Conservation (phyloP, 805 yeast species). For the Suhomyces vadensis region DNA sequence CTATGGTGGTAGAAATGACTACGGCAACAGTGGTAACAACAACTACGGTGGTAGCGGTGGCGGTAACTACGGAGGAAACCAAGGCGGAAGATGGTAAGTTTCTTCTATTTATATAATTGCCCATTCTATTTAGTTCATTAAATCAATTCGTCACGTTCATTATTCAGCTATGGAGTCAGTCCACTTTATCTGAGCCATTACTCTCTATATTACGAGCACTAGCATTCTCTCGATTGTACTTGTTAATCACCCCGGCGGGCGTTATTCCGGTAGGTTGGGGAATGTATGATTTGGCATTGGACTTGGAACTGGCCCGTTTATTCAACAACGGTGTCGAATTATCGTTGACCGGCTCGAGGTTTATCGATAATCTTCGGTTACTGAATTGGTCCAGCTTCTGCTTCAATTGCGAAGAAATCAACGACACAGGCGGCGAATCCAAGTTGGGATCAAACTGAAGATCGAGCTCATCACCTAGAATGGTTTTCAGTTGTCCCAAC, state of each 20-base stretch:
- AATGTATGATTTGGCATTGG: slow-evolving; percentile 12
- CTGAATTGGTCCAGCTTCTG: slow-evolving; percentile 11
- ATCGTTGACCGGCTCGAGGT: slow-evolving; percentile 8
- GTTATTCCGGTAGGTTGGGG: background rate
- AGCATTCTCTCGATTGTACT: slow-evolving; percentile 10
- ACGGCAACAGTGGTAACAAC: slow-evolving; percentile 10
- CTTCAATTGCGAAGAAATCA: background rate
- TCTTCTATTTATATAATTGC: background rate
- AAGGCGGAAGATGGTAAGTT: slow-evolving; percentile 15
- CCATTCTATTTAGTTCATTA: background rate
- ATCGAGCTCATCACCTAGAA: slow-evolving; percentile 30
- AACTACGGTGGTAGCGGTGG: slow-evolving; percentile 4
- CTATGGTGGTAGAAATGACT: slow-evolving; percentile 7
- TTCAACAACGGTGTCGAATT: slow-evolving; percentile 33
- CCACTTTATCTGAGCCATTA: slow-evolving; percentile 28
- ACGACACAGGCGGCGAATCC: slow-evolving; percentile 32
- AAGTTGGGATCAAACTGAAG: slow-evolving; percentile 29
- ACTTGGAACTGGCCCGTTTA: slow-evolving; percentile 32
- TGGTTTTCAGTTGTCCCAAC: slow-evolving; percentile 21
- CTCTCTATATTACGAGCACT: slow-evolving; percentile 21
- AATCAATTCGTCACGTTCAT: background rate
- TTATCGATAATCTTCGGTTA: slow-evolving; percentile 16
- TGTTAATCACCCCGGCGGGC: slow-evolving; percentile 15
- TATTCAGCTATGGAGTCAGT: slow-evolving; percentile 11
- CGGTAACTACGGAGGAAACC: slow-evolving; percentile 7